Conservation (phyloP, 345 rosid genomes). For the Boechera stricta region DNA sequence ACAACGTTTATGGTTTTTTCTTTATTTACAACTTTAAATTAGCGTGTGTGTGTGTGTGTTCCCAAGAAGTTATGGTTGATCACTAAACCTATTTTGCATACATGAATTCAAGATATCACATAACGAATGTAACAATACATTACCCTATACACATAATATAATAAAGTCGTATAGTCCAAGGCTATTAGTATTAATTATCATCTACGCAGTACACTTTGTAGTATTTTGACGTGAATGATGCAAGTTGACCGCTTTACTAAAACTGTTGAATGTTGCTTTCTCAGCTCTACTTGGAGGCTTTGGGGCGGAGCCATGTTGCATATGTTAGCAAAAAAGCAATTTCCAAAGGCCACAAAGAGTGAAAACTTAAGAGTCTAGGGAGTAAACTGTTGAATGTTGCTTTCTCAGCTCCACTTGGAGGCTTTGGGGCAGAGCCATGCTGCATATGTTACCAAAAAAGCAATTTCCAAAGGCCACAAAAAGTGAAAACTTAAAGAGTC, state of each 20-base stretch:
- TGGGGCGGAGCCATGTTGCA: neutral
- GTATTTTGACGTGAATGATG: neutral
- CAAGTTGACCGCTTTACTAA: neutral
- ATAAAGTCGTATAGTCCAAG: neutral
- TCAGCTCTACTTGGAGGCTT: neutral
- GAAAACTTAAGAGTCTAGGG: neutral
- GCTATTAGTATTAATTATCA: neutral
- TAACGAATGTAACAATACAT: constrained; percentile 6
- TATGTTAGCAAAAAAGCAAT: neutral
- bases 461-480: neutral
- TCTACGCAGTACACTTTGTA: neutral
- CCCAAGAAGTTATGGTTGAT: constrained; percentile 43
- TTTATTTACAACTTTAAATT: neutral
- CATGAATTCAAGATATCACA: neutral
- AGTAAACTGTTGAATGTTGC: neutral
- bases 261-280: neutral
- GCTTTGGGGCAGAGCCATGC: neutral
- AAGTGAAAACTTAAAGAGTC: neutral
- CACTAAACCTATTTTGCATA: constrained; percentile 10
- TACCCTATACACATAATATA: neutral
- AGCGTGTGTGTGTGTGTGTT: constrained; percentile 16
- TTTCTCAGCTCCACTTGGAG: neutral
- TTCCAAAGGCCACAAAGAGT: too few species aligned
- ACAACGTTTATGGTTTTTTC: constrained; percentile 20
- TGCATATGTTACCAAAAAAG: neutral